Evolutionary conservation across 176 grass and related monocot genomes (phyloP).

Genomic region (Metroxylon sagu): DNA sequence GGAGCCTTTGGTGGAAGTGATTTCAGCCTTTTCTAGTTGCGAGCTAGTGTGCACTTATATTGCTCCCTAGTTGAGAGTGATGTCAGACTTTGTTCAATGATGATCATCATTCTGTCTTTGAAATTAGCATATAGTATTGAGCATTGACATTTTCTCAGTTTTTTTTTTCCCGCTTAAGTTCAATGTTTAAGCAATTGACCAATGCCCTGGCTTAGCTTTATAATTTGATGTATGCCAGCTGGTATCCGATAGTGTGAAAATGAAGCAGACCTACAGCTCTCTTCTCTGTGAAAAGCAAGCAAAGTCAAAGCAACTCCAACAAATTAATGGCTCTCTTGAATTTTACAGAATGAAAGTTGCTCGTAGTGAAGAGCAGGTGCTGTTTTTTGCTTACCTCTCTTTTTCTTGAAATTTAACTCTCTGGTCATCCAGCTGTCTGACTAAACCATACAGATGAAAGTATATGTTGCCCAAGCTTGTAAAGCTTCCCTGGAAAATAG

Average conservation of each 20-base stretch:
- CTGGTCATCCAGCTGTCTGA: too few species aligned
- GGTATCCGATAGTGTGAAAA: slow-evolving; percentile 94
- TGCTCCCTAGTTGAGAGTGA: too few species aligned
- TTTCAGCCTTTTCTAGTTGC: neutral
- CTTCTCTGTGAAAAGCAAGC: slow-evolving; percentile 88
- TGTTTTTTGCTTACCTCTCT: slow-evolving; percentile 9
- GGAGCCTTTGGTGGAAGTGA: neutral
- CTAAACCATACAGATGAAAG: slow-evolving; percentile 49
- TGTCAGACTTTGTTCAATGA: too few species aligned
- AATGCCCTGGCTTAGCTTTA: too few species aligned
- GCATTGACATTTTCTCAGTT: neutral
- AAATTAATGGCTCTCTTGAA: slow-evolving; percentile 54
- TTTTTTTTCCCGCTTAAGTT: neutral
- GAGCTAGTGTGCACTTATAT: too few species aligned
- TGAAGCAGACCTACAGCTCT: slow-evolving; percentile 69
- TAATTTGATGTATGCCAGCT: slow-evolving; percentile 39
- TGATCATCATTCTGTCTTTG: too few species aligned
- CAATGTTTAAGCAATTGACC: too few species aligned
- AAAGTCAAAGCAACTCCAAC: slow-evolving; percentile 77
- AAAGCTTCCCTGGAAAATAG: slow-evolving; percentile 74
- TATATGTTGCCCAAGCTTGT: slow-evolving; percentile 52
- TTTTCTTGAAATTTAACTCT: neutral
- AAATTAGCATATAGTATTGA: too few species aligned
- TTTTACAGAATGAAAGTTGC: slow-evolving; percentile 67
- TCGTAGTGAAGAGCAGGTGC: slow-evolving; percentile 76